Conservation (phyloP, 2,329 filamentous ascomycete genomes). For the Penicillium decumbens region DNA sequence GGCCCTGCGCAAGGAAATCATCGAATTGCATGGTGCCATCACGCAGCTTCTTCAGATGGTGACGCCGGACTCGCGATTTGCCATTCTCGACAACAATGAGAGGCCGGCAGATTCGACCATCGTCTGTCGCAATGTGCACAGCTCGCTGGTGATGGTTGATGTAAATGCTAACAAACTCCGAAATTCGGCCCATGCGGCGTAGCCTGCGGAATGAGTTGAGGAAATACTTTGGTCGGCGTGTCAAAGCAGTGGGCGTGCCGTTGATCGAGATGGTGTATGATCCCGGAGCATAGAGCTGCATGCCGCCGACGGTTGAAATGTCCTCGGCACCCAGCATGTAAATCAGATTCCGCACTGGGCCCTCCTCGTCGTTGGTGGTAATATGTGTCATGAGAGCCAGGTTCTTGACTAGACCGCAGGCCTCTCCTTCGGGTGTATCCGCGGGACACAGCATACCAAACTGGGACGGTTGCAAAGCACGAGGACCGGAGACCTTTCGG, state of each 20-base stretch:
- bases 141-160: constrained; percentile 90
- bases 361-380: constrained; percentile 92
- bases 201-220: constrained; percentile 78
- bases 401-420: constrained; percentile 96
- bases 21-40: constrained; percentile 85
- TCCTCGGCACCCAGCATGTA: constrained; percentile 82
- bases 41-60: constrained; percentile 75
- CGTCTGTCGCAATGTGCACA: constrained; percentile 93
- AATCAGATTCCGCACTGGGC: constrained; percentile 78
- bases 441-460: constrained; percentile 98
- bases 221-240: constrained; percentile 80
- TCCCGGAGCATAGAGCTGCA: constrained; percentile 78
- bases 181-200: constrained; percentile 83
- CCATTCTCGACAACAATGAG: constrained; percentile 92
- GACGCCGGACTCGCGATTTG: constrained; percentile 70
- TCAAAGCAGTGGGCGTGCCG: constrained; percentile 86
- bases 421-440: constrained; percentile 97
- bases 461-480: constrained; percentile 92
- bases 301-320: constrained; percentile 72
- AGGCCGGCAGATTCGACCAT: constrained; percentile 91
- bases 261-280: constrained; percentile 92
- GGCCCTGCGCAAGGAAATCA: constrained; percentile 80
- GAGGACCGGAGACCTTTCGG: constrained; percentile 88
- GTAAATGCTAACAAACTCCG: constrained; percentile 93
- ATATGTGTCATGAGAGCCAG: constrained; percentile 98